phyloP scores from a whole-genome alignment of 345 rosid species.

The Odontarrhena argentea region DNA sequence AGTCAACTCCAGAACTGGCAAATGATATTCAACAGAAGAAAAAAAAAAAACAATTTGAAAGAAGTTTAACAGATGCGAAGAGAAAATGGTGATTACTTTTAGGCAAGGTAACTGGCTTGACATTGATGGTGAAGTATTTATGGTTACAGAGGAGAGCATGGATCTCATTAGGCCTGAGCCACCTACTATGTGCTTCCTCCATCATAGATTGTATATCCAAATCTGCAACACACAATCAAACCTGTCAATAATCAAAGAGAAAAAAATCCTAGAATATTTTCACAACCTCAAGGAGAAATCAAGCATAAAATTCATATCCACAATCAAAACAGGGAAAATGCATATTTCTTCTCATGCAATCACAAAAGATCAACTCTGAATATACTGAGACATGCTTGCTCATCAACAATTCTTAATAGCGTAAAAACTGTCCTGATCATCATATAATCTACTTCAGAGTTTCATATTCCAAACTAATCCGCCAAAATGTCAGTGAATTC shows the following conservation, averaged over 20 bases:
- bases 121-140: conserved; percentile 66
- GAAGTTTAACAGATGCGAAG: neutral
- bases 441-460: neutral
- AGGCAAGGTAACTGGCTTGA: conserved; percentile 86
- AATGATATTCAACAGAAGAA: neutral
- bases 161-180: conserved; percentile 99
- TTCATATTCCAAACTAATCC: neutral
- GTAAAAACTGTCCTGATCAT: conserved; percentile 1
- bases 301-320: neutral
- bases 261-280: no score
- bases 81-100: conserved; percentile 48
- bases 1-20: conserved; percentile 2
- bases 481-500: conserved; percentile 5
- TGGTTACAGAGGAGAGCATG: conserved; percentile 82
- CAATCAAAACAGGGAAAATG: neutral
- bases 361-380: conserved; percentile 1
- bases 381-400: conserved; percentile 11
- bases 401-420: neutral
- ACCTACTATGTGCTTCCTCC: conserved; percentile 80
- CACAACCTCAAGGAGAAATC: neutral
- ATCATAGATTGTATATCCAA: conserved; percentile 59
- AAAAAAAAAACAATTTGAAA: neutral
- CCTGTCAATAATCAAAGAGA: conserved; percentile 6
- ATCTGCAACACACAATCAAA: conserved; percentile 52
- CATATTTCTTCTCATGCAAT: neutral